Base-by-base conservation (phyloP, 495 filamentous ascomycete species). In the Antarctomyces pellizariae region DNA sequence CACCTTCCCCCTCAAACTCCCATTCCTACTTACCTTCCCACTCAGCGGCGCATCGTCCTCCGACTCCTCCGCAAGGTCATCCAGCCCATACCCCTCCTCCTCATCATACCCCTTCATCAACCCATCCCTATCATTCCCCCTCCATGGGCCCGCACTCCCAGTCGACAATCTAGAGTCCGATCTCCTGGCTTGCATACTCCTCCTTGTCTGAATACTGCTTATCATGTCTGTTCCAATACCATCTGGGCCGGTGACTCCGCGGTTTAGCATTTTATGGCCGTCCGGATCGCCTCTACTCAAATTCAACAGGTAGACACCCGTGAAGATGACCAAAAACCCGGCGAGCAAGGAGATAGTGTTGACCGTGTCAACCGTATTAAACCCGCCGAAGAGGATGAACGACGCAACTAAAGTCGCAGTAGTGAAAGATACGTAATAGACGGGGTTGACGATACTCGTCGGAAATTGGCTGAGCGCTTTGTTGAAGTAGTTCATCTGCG, bases 401-500 rank as follows among this genome's bases (percentile, higher is more conserved):
- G 82, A 92, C 21, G 86, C 86, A 48, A 73, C 71, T 26, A 97
- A 64, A 9, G 86, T 97, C 17, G 74, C 77, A 4, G 86, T 95
- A 3, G 86, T 97, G 50, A 97, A 97, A n/a, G 84, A 93, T 26
- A 97, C 86, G 49, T 97, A 97, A 58, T 97, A 97, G 18, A 97
- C 66, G 1, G 86, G 86, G 45, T 95, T 97, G 18, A 97, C 86
- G 37, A 86, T 97, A 22, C n/a, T 33, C 14, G 89, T 93, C 9
- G 79, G 80, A 53, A 93, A 97, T 42, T 90, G 79, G 50, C 77
- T 90, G 36, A 97, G 57, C 16, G 86, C 86, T 50, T 97, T 97
- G 58, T 97, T 97, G 49, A 97, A 90, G 49, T 95, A 97, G 51
- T 95, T 95, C 89, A 97, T 91, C 54, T 97, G 86, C 11, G 80